Conservation (phyloP, 768 basidiomycete genomes). For the Tulasnella sp. region DNA sequence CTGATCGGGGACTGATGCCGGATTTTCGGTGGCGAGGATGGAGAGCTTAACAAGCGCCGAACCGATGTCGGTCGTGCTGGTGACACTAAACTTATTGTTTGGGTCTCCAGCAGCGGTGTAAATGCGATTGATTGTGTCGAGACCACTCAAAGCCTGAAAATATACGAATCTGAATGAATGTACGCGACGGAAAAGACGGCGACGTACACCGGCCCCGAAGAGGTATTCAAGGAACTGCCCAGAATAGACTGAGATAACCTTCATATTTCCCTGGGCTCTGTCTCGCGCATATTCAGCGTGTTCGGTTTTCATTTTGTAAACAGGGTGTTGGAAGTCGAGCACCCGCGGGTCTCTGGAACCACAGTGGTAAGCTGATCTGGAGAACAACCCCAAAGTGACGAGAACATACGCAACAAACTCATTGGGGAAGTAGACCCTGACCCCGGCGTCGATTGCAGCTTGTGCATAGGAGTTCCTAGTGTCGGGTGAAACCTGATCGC, state of each 20-base stretch:
- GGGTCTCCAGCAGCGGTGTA: not conserved
- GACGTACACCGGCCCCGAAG: not conserved
- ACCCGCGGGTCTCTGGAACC: not conserved
- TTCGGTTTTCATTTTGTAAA: not conserved
- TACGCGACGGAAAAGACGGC: not conserved
- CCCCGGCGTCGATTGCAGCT: not conserved
- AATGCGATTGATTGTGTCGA: not conserved
- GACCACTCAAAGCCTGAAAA: not conserved
- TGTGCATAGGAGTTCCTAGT: not conserved
- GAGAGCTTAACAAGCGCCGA: not conserved
- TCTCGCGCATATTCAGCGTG: not conserved
- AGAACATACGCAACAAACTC: not conserved
- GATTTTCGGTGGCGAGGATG: not conserved
- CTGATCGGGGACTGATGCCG: not conserved
- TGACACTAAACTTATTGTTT: not conserved
- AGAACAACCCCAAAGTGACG: not conserved
- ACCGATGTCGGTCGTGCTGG: constrained; percentile 1
- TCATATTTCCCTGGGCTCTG: not conserved
- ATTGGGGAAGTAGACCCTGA: constrained; percentile 4
- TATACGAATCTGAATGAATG: not conserved
- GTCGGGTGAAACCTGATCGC: not conserved
- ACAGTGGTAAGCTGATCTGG: not conserved
- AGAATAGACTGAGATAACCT: not conserved
- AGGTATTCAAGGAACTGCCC: not conserved
- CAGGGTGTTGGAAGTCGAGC: not conserved